Evolutionary conservation across 192 early-diverging fungal species (phyloP), one percentile per base, ranked within the genome.

Genomic region (Podila verticillata): DNA sequence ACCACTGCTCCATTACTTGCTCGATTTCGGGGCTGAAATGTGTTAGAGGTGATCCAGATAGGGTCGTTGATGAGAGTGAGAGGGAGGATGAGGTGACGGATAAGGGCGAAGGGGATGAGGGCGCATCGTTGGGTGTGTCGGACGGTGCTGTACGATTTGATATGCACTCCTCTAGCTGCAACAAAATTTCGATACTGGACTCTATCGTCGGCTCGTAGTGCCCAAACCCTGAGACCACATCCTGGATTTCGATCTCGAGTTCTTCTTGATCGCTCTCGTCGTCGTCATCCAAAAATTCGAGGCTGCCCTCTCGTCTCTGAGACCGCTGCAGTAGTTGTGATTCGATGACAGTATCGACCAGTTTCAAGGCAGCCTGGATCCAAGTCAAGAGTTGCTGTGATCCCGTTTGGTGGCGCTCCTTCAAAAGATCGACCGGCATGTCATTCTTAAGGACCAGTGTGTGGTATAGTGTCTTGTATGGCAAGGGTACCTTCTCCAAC

Each of bases 171-270:
- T 80, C 77, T 13, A 80, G 48, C 30, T 80, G 70, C 19, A 80
- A 10, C 30, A 80, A 22, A 58, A 80, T 80, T 48, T 80, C 70
- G 39, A 80, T 72, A 30, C 77, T 80, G 2, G 77, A 80, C 39
- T 72, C 70, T 26, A 80, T 80, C 3, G 77, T 72, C 6, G 77
- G 70, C 47, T 72, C 77, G n/a, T 80, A 80, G 19, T 80, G 65
- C 28, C 65, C 77, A 60, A 80, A 72, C 22, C 69, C 77, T 6
- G 77, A 80, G 8, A 80, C 77, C n/a, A 80, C 65, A 56, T 80
- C 77, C 51, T 80, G 77, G 63, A 80, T 80, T 49, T 80, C 77
- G 12, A 54, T 31, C 26, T 80, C 70, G 3, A 80, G 51, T 5
- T 80, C 77, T 29, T 80, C 66, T 31, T 80, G 51, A 17, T 80